Base-by-base conservation (phyloP, 805 yeast species). In the Saccharomyces mikatae region DNA sequence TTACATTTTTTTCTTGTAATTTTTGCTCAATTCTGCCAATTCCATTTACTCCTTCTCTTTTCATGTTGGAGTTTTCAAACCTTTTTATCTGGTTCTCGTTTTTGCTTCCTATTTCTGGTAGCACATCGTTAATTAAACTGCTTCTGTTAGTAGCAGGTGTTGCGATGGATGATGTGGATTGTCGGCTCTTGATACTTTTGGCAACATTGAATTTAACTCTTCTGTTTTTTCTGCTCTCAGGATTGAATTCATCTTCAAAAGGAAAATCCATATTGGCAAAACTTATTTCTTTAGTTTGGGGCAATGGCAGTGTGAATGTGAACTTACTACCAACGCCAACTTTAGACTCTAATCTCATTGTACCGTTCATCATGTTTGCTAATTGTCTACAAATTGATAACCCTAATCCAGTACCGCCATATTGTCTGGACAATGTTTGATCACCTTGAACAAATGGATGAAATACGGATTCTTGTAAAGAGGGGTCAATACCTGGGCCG, bases 361-460 rank as follows among this genome's bases (percentile, higher is more conserved):
- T 82, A 54, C 99, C 97, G 54, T 83, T 79, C 98, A 92, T 92
- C 82, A 91, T 81, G 36, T 79, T 80, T 0, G 97, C 96, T 56
- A 94, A 79, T 70, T 92, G 97, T 56, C 89, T 77, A 71, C 97
- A 94, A 64, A 92, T 92, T 0, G 85, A 80, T 47, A 92, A 77
- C 0, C 99, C 99, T 49, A 92, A 75, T 1, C 98, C 99, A 0
- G 97, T 94, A 60, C 99, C 99, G 55, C 98, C 97, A 65, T 87
- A 85, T 54, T 91, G 88, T 65, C 96, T 78, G 4, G 96, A 87
- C 28, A 89, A 75, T 0, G 97, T 89, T 69, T 90, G 96, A 65
- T 92, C 98, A 52, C 98, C 99, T 72, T 92, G 99, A 21, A 91
- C 90, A 74, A 92, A 92, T 1, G 98, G 97, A 64, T 94, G 97